phyloP scores from a whole-genome alignment of 2,329 filamentous ascomycete species.

The Claviceps paspali region DNA sequence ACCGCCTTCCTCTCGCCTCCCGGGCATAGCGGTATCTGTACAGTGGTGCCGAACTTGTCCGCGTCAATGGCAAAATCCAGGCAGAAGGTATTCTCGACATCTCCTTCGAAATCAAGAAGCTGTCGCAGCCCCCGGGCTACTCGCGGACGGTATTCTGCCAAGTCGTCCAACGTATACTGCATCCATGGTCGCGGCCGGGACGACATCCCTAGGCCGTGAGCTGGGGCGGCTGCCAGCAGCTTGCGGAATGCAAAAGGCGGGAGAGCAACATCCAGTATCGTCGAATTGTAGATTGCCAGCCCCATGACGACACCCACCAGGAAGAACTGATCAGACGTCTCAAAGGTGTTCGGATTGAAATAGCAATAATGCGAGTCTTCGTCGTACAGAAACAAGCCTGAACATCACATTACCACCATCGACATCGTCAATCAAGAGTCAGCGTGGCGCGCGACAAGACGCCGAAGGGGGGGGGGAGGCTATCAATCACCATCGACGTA shows the following conservation, averaged over 20 bases:
- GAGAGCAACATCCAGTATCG: conserved; percentile 75
- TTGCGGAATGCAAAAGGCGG: conserved; percentile 86
- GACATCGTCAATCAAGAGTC: too few species aligned
- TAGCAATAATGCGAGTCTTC: conserved; percentile 85
- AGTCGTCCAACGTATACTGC: conserved; percentile 64
- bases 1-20: conserved; percentile 61
- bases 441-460: background rate
- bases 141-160: conserved; percentile 65
- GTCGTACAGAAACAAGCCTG: conserved; percentile 84
- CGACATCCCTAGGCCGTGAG: conserved; percentile 35
- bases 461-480: background rate
- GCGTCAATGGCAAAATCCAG: conserved; percentile 67
- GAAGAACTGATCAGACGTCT: conserved; percentile 84
- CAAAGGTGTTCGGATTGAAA: conserved; percentile 81
- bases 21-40: conserved; percentile 54
- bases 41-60: conserved; percentile 58
- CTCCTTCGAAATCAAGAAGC: conserved; percentile 68
- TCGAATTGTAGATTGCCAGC: conserved; percentile 87
- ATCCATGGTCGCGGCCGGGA: conserved; percentile 45
- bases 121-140: conserved; percentile 62
- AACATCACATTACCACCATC: too few species aligned
- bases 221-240: conserved; percentile 62
- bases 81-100: conserved; percentile 67
- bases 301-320: conserved; percentile 78
- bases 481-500: conserved; percentile 26